These are phyloP conservation scores for Neonectria punicea DNA, from an alignment of 2,329 filamentous ascomycete species.

Conservation along the genomic window DNA sequence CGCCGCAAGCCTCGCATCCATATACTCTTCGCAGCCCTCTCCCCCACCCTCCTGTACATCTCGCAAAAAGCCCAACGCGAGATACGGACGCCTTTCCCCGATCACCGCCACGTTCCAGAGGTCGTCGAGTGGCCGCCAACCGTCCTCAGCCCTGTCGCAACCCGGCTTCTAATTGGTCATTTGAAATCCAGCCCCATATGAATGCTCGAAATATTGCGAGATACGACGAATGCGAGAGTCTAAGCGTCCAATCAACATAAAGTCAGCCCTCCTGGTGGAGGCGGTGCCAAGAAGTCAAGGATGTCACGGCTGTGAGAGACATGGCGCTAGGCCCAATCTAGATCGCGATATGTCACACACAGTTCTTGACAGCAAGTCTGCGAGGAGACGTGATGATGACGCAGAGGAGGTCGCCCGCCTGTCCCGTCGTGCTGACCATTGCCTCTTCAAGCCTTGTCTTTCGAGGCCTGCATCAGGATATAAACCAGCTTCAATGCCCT, in stretches of 20 bases:
- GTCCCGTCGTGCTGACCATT: background rate
- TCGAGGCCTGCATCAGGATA: background rate
- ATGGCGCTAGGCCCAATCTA: background rate
- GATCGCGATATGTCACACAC: background rate
- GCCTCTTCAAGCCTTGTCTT: slow-evolving; percentile 1
- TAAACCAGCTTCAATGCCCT: background rate
- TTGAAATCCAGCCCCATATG: slow-evolving; percentile 4
- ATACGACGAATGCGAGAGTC: slow-evolving; percentile 47
- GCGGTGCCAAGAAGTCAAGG: slow-evolving; percentile 22
- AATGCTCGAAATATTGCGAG: slow-evolving; percentile 13
- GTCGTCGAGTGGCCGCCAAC: background rate
- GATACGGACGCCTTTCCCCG: slow-evolving; percentile 6
- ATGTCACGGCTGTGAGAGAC: background rate
- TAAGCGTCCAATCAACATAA: slow-evolving; percentile 29
- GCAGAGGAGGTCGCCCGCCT: background rate
- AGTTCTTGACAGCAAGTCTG: background rate
- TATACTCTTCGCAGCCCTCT: background rate
- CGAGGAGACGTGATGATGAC: background rate
- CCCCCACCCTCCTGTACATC: background rate
- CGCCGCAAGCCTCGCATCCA: background rate
- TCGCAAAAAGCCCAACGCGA: slow-evolving; percentile 19
- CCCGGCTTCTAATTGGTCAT: slow-evolving; percentile 27
- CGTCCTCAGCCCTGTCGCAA: slow-evolving; percentile 22
- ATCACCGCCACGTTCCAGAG: background rate
- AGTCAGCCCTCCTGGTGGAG: slow-evolving; percentile 15